Conservation (phyloP, 2,329 filamentous ascomycete genomes). For the Cladophialophora yegresii region DNA sequence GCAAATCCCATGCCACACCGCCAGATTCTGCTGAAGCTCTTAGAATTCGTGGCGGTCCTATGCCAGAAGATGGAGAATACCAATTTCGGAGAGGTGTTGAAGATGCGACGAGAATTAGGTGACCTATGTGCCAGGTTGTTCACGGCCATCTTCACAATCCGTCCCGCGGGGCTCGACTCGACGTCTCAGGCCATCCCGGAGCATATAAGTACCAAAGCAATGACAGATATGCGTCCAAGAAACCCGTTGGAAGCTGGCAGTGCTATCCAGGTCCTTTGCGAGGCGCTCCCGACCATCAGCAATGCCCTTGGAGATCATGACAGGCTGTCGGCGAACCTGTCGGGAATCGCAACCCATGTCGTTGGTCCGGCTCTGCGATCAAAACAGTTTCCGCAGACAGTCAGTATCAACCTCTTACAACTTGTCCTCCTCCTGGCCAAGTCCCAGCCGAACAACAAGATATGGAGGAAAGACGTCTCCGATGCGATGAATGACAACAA, state of each 20-base stretch:
- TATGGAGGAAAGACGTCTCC: conserved; percentile 87
- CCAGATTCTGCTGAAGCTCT: conserved; percentile 79
- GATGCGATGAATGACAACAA: conserved; percentile 89
- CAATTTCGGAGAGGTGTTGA: conserved; percentile 90
- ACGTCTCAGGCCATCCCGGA: conserved; percentile 35
- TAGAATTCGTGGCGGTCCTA: conserved; percentile 86
- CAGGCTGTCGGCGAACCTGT: conserved; percentile 74
- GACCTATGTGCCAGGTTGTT: conserved; percentile 86
- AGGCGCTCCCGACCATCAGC: conserved; percentile 75
- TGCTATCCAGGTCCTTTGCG: conserved; percentile 75
- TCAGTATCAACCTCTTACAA: conserved; percentile 69
- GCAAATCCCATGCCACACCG: conserved; percentile 93
- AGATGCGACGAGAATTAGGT: conserved; percentile 85
- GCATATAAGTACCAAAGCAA: neutral
- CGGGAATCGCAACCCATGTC: conserved; percentile 78
- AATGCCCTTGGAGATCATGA: conserved; percentile 85
- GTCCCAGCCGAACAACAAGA: conserved; percentile 77
- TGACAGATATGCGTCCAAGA: conserved; percentile 38
- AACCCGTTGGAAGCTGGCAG: conserved; percentile 56
- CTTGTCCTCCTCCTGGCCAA: conserved; percentile 76
- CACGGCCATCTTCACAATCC: conserved; percentile 90
- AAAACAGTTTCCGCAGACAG: conserved; percentile 81
- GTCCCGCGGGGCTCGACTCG: conserved; percentile 70
- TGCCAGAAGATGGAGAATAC: conserved; percentile 97
- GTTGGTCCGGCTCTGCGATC: conserved; percentile 80